Conservation (phyloP, 495 filamentous ascomycete species). For the Ascodesmis nigricans region DNA sequence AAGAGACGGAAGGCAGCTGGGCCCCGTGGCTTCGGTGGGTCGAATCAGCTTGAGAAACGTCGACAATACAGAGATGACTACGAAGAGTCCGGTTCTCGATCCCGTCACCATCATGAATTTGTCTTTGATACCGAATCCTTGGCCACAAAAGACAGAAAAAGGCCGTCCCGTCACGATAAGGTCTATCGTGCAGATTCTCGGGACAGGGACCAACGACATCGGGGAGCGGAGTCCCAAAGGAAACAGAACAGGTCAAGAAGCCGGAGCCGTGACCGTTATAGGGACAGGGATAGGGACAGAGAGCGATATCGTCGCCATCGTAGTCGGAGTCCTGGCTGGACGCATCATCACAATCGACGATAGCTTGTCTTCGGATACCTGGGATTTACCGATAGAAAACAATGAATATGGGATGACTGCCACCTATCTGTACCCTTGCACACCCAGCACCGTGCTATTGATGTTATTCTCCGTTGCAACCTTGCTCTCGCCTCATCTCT, state of each 20-base stretch:
- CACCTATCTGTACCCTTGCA: too few relatives aligned
- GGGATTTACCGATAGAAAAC: too few relatives aligned
- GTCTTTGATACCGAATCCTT: constrained; percentile 43
- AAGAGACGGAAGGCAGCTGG: constrained; percentile 42
- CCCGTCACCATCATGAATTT: constrained; percentile 43
- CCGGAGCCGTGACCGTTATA: constrained; percentile 1
- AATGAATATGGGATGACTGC: too few relatives aligned
- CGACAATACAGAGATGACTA: constrained; percentile 65
- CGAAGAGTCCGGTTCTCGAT: constrained; percentile 24
- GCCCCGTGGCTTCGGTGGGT: constrained; percentile 60
- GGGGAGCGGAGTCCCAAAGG: constrained; percentile 7
- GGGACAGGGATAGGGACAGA: constrained; percentile 7
- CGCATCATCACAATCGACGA: constrained; percentile 8
- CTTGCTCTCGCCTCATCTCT: too few relatives aligned
- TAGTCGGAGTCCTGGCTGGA: constrained; percentile 18
- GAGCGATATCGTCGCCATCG: constrained; percentile 12
- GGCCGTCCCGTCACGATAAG: constrained; percentile 9
- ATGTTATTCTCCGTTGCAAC: too few relatives aligned
- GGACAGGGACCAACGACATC: background rate
- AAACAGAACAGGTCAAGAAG: constrained; percentile 9
- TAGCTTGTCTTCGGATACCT: too few relatives aligned
- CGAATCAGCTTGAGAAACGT: constrained; percentile 66
- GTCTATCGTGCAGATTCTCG: constrained; percentile 9
- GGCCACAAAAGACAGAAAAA: constrained; percentile 16
- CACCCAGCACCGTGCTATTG: too few relatives aligned